Evolutionary conservation across 306 rosid species (phyloP).

Genomic region (Trichosanthes cucumerina): DNA sequence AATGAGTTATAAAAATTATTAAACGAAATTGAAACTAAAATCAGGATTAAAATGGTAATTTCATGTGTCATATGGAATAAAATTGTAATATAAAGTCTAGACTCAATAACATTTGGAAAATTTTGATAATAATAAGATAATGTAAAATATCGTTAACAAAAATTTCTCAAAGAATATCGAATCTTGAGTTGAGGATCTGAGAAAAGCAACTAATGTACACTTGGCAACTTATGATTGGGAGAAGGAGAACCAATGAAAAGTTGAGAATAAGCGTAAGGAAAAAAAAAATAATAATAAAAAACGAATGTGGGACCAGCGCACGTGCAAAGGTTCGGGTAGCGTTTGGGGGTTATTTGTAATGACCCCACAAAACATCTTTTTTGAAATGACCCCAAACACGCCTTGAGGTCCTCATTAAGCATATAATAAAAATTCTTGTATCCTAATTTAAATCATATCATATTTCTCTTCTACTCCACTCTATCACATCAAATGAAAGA

Average conservation of each 20-base stretch:
- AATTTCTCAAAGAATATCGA: background rate
- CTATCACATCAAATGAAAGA: background rate
- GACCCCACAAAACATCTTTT: background rate
- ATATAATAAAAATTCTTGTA: conserved; percentile 1
- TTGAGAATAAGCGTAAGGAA: background rate
- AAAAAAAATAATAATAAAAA: background rate
- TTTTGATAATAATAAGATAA: background rate
- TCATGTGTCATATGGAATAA: too few relatives aligned
- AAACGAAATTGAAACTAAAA: background rate
- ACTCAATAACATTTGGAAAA: background rate
- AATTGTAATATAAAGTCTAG: too few relatives aligned
- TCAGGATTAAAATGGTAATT: background rate
- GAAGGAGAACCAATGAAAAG: background rate
- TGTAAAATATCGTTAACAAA: background rate
- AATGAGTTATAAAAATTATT: too few relatives aligned
- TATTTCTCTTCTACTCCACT: conserved; percentile 4
- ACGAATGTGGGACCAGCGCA: background rate
- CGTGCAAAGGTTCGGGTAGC: background rate
- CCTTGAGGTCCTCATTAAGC: background rate
- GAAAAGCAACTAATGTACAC: background rate
- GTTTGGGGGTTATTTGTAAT: background rate
- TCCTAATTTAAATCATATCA: conserved; percentile 1
- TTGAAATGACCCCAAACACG: background rate
- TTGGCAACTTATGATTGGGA: background rate
- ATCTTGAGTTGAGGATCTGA: background rate